Conservation (phyloP, 768 basidiomycete species). For the Hysterangium stoloniferum region DNA sequence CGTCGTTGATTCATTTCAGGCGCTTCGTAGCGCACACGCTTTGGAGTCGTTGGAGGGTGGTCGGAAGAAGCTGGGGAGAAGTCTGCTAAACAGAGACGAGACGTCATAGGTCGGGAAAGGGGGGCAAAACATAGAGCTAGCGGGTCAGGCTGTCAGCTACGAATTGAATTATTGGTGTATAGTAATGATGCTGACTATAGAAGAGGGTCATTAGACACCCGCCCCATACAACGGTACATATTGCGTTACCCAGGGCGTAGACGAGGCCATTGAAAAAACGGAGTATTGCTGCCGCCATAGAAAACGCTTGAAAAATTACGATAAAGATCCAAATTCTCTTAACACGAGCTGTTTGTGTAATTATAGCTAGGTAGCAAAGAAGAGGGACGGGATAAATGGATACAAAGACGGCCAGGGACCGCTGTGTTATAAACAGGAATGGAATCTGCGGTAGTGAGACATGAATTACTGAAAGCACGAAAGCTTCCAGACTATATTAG, state of each 20-base stretch:
- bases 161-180: not conserved
- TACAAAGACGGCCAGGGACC: not conserved
- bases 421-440: not conserved
- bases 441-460: not conserved
- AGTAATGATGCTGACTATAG: conserved; percentile 1
- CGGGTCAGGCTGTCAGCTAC: not conserved
- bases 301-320: conserved; percentile 1
- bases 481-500: not conserved
- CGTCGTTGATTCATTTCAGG: not conserved
- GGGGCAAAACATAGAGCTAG: not conserved
- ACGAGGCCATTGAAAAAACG: not conserved
- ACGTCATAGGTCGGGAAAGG: not conserved
- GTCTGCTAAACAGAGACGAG: not conserved
- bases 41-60: not conserved
- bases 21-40: conserved; percentile 1
- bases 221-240: conserved; percentile 5
- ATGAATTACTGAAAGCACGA: conserved; percentile 1
- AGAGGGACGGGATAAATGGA: conserved; percentile 8
- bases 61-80: not conserved
- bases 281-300: not conserved
- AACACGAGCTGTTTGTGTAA: not conserved
- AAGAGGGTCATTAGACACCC: conserved; percentile 7
- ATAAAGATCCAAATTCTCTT: conserved; percentile 6
- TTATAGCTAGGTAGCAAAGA: not conserved
- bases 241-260: not conserved